A percentile compares a stretch with the other conserved stretches of the same genome.
These are phyloP conservation scores for Oemleria cerasiformis DNA, from an alignment of 306 rosid genomes.

Conservation along the genomic window DNA sequence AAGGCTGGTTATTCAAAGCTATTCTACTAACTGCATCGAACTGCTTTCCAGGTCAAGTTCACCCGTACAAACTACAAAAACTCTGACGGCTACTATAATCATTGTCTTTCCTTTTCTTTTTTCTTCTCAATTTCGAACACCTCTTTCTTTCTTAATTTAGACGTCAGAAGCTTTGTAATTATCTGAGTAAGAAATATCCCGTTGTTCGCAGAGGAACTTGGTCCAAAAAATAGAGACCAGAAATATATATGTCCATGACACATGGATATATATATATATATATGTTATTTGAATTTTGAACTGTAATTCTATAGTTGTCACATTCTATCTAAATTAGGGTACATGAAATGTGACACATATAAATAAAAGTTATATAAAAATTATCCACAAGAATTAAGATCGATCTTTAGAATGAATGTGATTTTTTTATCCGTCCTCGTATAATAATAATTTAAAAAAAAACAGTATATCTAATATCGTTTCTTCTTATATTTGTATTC, in stretches of 20 bases:
- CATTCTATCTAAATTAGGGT: background rate
- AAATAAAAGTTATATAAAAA: background rate
- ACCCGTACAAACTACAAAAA: background rate
- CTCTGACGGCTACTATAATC: background rate
- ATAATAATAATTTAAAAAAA: too few species aligned
- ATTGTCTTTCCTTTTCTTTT: background rate
- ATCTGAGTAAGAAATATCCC: background rate
- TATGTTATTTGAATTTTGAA: too few species aligned
- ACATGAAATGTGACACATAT: background rate
- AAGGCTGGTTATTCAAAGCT: background rate
- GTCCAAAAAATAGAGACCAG: background rate
- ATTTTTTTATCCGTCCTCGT: too few species aligned
- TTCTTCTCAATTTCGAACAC: background rate
- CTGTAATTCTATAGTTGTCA: too few species aligned
- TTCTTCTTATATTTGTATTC: too few species aligned
- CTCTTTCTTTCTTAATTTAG: background rate
- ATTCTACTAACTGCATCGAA: background rate
- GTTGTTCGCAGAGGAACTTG: background rate
- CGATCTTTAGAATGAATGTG: background rate
- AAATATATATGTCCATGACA: background rate
- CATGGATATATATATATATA: too few species aligned
- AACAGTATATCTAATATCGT: too few species aligned
- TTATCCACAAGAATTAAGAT: background rate
- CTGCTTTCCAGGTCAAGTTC: conserved; percentile 18
- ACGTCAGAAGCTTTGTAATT: background rate